phyloP scores from a whole-genome alignment of 2,329 filamentous ascomycete genomes.

The Emericellopsis cladophorae region DNA sequence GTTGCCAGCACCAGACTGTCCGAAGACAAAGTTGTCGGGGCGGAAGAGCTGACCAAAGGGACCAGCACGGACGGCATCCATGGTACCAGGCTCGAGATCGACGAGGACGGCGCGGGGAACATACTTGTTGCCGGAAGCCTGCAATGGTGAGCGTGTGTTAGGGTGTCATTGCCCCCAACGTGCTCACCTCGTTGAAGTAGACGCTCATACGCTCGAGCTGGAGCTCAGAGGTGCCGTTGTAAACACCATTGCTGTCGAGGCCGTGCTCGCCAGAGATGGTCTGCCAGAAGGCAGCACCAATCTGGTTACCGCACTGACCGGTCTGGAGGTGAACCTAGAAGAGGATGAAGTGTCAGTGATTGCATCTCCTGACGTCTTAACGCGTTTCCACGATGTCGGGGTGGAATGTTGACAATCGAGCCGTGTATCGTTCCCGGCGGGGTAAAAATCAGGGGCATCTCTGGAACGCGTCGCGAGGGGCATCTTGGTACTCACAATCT shows the following conservation, averaged over 20 bases:
- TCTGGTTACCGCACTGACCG: conserved; percentile 99
- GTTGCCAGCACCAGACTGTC: conserved; percentile 99
- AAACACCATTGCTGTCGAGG: conserved; percentile 95
- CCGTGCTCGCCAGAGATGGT: conserved; percentile 85
- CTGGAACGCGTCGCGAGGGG: conserved; percentile 24
- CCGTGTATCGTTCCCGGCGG: conserved; percentile 11
- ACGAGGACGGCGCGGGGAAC: conserved; percentile 98
- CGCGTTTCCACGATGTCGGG: background rate
- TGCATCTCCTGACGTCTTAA: background rate
- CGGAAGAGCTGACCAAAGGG: conserved; percentile 99
- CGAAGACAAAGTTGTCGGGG: conserved; percentile 99
- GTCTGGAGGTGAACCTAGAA: conserved; percentile 97
- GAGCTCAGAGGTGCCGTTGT: conserved; percentile 96
- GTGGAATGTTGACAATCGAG: conserved; percentile 5
- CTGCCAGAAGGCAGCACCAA: conserved; percentile 99
- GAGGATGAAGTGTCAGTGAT: conserved; percentile 13
- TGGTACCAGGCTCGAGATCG: conserved; percentile 98
- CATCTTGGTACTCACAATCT: conserved; percentile 44
- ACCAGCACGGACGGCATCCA: conserved; percentile 97
- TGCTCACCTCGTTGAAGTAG: conserved; percentile 74
- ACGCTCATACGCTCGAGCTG: conserved; percentile 99
- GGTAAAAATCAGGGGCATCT: conserved; percentile 21
- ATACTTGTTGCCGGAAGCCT: conserved; percentile 98
- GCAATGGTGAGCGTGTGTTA: conserved; percentile 2
- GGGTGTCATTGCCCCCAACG: conserved; percentile 1